phyloP scores from a whole-genome alignment of 106 monocot species.

The Hemerocallis citrina region DNA sequence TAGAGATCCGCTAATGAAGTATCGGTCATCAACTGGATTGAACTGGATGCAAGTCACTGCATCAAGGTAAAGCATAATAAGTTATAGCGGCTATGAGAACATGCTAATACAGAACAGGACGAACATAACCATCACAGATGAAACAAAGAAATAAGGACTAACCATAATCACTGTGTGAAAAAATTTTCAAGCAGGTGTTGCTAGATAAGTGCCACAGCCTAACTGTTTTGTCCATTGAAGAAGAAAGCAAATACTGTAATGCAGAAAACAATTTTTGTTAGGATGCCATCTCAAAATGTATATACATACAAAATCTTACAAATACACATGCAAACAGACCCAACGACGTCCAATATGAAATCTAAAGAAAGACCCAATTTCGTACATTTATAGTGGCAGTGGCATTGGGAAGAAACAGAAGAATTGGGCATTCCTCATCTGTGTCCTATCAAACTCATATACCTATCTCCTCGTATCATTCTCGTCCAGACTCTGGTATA shows the following conservation, averaged over 20 bases:
- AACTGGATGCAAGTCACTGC: conserved; percentile 99
- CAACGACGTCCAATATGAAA: no score
- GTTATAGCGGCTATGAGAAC: neutral
- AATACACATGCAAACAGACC: no score
- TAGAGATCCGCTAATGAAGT: conserved; percentile 93
- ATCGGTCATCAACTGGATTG: conserved; percentile 87
- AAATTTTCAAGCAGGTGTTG: conserved; percentile 72
- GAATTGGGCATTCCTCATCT: no score
- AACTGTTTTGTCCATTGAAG: conserved; percentile 96
- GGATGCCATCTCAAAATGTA: neutral
- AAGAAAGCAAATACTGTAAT: conserved; percentile 77
- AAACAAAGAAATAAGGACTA: neutral
- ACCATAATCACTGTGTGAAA: conserved; percentile 88
- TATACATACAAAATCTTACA: no score
- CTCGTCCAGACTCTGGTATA: no score
- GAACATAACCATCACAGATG: neutral
- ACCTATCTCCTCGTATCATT: no score
- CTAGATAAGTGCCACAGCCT: conserved; percentile 83
- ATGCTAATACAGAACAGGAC: neutral
- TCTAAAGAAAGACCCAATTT: no score
- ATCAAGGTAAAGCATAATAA: conserved; percentile 12
- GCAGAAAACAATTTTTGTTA: neutral
- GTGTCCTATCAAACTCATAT: no score
- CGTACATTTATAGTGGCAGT: no score
- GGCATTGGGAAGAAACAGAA: no score